Evolutionary conservation across 2,329 filamentous ascomycete species (phyloP).

Genomic region (Clarireedia homoeocarpa): DNA sequence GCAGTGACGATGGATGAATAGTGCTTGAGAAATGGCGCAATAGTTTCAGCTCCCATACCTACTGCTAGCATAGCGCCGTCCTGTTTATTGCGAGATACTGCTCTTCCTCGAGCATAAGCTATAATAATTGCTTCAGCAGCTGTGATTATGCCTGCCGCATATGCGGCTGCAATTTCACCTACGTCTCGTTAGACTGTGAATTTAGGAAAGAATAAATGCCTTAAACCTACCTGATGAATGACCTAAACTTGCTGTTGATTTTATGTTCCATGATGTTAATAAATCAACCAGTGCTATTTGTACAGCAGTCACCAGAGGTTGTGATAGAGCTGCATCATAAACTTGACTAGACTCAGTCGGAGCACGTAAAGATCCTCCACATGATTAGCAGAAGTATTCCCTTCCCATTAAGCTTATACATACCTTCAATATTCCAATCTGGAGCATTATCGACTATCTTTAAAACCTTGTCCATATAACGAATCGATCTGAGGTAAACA

Average conservation of each 20-base stretch:
- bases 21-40: background rate
- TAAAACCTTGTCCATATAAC: background rate
- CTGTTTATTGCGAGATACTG: background rate
- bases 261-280: background rate
- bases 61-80: background rate
- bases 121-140: background rate
- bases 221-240: background rate
- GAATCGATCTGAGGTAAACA: background rate
- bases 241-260: background rate
- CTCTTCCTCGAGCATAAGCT: background rate
- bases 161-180: background rate
- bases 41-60: background rate
- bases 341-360: background rate
- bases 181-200: background rate
- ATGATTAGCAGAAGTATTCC: background rate
- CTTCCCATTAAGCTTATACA: background rate
- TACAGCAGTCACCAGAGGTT: background rate
- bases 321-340: background rate
- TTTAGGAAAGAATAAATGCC: background rate
- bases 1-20: background rate
- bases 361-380: background rate
- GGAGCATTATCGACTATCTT: background rate
- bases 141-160: background rate
- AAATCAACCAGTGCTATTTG: background rate
- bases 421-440: background rate